Evolutionary conservation across 805 yeast genomes (phyloP).

Genomic region (Kurtzmaniella fragi): DNA sequence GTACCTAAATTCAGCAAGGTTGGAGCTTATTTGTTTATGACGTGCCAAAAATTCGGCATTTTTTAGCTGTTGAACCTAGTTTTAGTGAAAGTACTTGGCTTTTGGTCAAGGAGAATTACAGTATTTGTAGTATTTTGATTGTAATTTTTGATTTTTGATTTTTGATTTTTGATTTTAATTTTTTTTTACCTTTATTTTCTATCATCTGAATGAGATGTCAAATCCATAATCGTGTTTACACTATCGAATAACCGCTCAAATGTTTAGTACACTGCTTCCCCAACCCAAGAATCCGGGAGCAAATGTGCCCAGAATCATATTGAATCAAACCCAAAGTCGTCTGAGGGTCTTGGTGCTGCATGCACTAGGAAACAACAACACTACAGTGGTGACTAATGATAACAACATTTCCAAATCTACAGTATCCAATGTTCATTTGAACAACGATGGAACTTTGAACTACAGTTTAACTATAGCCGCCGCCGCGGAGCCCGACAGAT

Average conservation of each 20-base stretch:
- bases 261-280: slow-evolving; percentile 3
- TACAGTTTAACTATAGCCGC: slow-evolving; percentile 21
- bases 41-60: slow-evolving; percentile 20
- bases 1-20: slow-evolving; percentile 9
- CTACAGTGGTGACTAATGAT: too few relatives aligned
- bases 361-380: not conserved
- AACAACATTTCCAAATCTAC: too few relatives aligned
- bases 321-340: not conserved
- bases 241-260: not conserved
- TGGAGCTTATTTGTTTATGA: slow-evolving; percentile 15
- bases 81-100: too few relatives aligned
- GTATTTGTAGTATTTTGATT: too few relatives aligned
- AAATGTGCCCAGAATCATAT: not conserved
- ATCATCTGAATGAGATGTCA: too few relatives aligned
- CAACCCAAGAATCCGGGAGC: not conserved
- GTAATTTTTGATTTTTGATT: too few relatives aligned
- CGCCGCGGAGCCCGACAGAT: slow-evolving; percentile 11
- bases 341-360: not conserved
- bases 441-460: slow-evolving; percentile 23
- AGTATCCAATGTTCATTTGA: slow-evolving; percentile 16
- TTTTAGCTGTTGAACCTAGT: slow-evolving; percentile 14
- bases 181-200: too few relatives aligned
- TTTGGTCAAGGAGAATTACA: too few relatives aligned
- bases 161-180: not conserved
- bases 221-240: too few relatives aligned